Base-by-base conservation (phyloP, 495 filamentous ascomycete genomes). In the Hapsidospora chrysogenum region DNA sequence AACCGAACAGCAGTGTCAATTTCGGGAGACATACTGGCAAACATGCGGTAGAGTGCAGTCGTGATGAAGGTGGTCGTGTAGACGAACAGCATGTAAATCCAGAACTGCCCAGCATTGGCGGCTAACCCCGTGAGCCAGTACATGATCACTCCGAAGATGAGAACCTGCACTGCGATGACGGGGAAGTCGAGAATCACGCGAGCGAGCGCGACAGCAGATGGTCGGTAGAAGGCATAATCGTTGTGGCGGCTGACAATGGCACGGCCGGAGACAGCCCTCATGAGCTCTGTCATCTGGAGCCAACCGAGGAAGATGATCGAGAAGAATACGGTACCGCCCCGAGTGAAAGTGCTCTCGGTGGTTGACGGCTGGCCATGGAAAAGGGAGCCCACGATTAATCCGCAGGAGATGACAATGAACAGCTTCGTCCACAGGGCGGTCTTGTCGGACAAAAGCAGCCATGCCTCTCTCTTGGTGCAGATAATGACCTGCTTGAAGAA, bases 211-310 rank as follows among this genome's bases (percentile, higher is more conserved):
- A 75, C 82, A 27, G 85, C 83, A 2, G 78, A 64, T 8, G 85
- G 84, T 3, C 80, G 73, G 47, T 87, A 87, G 50, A 92, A 87
- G 2, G 77, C 78, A 48, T 82, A 89, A 38, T 68, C 72, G 52
- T 83, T 81, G 52, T 93, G 85, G 42, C 86, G 85, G 37, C 80
- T 58, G 20, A 92, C 54, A 29, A 92, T 78, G 2, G 77, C 79
- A 15, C 79, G 67, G 7, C 70, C 72, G 3, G 63, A 52, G 43
- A 86, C 86, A 2, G 78, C 70, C 21, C 74, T 56, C 14, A 74
- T 82, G 17, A 89, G 59, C 43, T 92, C 84, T 4, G 80, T 70
- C 16, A 92, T 52, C 11, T 83, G 78, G 16, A 87, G 63, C 20
- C 87, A 65, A 20, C 80, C 69, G 43, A 85, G 85, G 63, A 86